A percentile compares a stretch with the other conserved stretches of the same genome.
Evolutionary conservation across 2,329 filamentous ascomycete genomes (phyloP).

Genomic region (Xylariomycetidae sp.): DNA sequence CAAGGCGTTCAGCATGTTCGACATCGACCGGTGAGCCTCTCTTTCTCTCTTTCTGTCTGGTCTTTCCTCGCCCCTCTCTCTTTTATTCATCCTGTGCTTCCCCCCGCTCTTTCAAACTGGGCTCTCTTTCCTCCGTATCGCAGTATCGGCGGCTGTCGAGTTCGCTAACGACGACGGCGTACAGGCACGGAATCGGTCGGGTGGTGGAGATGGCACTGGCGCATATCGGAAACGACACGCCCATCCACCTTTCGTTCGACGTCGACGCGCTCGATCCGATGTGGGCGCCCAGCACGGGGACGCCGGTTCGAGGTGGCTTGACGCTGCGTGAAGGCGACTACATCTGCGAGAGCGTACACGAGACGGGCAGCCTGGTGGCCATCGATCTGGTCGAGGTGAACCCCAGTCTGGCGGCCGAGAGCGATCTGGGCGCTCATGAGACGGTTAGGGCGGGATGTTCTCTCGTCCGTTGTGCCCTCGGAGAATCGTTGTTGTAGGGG

Average conservation of each 20-base stretch:
- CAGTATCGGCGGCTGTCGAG: background rate
- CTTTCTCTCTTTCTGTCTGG: background rate
- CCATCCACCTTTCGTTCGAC: constrained; percentile 95
- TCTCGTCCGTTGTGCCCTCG: constrained; percentile 83
- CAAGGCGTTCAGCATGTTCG: constrained; percentile 97
- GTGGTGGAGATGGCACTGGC: constrained; percentile 98
- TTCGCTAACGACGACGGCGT: background rate
- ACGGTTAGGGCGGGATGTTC: constrained; percentile 89
- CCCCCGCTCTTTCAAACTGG: background rate
- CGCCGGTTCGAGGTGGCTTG: constrained; percentile 85
- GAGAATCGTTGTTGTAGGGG: constrained; percentile 75
- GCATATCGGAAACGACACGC: constrained; percentile 89
- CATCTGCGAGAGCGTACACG: constrained; percentile 83
- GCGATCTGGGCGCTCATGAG: constrained; percentile 64
- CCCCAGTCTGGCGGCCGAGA: constrained; percentile 58
- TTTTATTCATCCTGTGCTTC: background rate
- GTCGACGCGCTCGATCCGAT: constrained; percentile 93
- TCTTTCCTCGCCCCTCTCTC: background rate
- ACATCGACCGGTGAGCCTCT: constrained; percentile 73
- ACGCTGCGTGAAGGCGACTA: constrained; percentile 94
- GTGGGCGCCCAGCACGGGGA: constrained; percentile 94
- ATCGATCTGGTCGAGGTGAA: constrained; percentile 83
- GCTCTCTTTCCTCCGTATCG: background rate
- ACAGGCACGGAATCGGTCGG: constrained; percentile 82
- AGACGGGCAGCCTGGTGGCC: constrained; percentile 71